These are phyloP conservation scores for Leccinum ochraceum DNA, from an alignment of 768 basidiomycete species.

Conservation along the genomic window DNA sequence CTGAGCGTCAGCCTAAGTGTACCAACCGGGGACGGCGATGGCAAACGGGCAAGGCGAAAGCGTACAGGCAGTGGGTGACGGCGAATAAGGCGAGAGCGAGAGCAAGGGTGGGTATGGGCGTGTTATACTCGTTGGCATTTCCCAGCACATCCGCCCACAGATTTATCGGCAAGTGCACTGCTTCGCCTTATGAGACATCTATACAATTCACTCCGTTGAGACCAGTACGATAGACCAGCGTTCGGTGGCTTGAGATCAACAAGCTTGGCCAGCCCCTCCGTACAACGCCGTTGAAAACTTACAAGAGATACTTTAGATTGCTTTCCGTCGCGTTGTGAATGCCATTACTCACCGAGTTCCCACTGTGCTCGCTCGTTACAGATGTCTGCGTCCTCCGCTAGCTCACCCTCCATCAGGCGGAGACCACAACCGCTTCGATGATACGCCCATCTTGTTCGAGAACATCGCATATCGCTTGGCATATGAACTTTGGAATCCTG, in stretches of 20 bases:
- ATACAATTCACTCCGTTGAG: background rate
- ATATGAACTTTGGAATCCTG: background rate
- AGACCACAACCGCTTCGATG: background rate
- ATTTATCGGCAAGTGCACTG: background rate
- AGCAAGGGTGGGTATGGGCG: no score
- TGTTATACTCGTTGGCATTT: no score
- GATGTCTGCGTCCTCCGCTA: background rate
- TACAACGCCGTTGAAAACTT: background rate
- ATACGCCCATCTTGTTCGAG: background rate
- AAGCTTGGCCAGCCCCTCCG: background rate
- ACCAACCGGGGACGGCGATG: slow-evolving; percentile 97
- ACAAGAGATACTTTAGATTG: background rate
- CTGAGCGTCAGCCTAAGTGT: slow-evolving; percentile 75
- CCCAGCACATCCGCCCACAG: no score
- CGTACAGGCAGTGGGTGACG: no score
- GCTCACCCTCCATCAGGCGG: background rate
- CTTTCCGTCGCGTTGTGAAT: background rate
- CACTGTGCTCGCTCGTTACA: background rate
- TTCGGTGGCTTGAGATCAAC: background rate
- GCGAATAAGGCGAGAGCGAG: no score
- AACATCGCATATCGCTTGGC: background rate
- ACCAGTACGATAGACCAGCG: background rate
- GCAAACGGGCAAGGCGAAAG: no score
- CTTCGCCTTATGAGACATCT: background rate
- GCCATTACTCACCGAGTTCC: background rate